Base-by-base conservation (phyloP, 768 basidiomycete species). In the Lentinula guzmanii region DNA sequence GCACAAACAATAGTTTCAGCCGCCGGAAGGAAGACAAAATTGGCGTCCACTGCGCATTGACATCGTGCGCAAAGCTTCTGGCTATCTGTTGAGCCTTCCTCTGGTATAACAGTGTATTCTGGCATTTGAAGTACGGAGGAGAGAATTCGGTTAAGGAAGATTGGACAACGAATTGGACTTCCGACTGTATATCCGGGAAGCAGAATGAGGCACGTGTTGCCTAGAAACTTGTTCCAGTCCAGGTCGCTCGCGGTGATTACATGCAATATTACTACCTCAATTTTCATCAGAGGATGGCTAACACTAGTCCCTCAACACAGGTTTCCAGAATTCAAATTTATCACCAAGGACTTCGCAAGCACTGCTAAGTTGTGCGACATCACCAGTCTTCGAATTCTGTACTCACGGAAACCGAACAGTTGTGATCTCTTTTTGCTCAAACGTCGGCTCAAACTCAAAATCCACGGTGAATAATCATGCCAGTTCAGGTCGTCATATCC, bases 31-130 rank as follows among this genome's bases (percentile, higher is more conserved):
- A 68, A 65, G 45, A 70, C 62, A 53, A 68, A 68, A 59, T 67
- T 58, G 5, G 66, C 66, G 68, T 80, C 79, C 56, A 80, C 71
- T 24, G 74, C 73, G 46, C 72, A 73, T 46, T 78, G 76, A 64
- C 82, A 83, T 16, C 71, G 69, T 9, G 76, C 67, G 65, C 82
- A 83, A 62, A 80, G 65, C 70, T 82, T 80, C 53, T 68, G 71
- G 24, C 65, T 71, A 11, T 56, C 50, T 21, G 34, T 4, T 8
- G 53, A 35, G 18, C 53, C 37, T 35, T 54, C 53, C 41, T 41
- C 53, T 33, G 18, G 55, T 45, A 56, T 56, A 21, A 43, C 55
- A 55, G 69, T 74, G 68, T 81, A 80, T 72, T 79, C 79, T 68
- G 85, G 84, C 84, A 85, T 85, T 62, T 64, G 54, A 64, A 65